Evolutionary conservation across 2,329 filamentous ascomycete genomes (phyloP).

Genomic region (Xenoacremonium recifei): DNA sequence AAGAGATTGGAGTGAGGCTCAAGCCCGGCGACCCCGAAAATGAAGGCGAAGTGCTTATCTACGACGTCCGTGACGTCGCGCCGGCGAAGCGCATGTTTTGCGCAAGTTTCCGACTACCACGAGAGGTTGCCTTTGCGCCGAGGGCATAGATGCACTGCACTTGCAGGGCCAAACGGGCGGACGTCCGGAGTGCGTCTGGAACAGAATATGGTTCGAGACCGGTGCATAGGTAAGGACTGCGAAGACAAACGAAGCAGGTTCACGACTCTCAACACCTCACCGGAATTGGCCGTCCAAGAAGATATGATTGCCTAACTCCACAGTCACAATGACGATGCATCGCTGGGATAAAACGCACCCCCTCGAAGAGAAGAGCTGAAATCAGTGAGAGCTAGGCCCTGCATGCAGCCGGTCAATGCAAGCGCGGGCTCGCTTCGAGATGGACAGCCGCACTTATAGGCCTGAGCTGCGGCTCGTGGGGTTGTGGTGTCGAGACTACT

Average conservation of each 20-base stretch:
- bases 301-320: constrained; percentile 1
- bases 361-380: not conserved
- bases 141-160: constrained; percentile 22
- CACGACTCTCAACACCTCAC: constrained; percentile 3
- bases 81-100: constrained; percentile 97
- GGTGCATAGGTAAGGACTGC: too few relatives aligned
- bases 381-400: constrained; percentile 10
- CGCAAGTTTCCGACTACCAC: constrained; percentile 83
- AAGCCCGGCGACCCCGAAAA: constrained; percentile 44
- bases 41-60: constrained; percentile 53
- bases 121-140: constrained; percentile 73
- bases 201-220: constrained; percentile 3
- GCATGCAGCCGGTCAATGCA: constrained; percentile 26
- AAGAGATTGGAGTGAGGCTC: constrained; percentile 40
- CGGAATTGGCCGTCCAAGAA: constrained; percentile 4
- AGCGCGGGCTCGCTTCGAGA: constrained; percentile 13
- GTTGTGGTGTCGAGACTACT: too few relatives aligned
- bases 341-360: not conserved
- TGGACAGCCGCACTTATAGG: too few relatives aligned
- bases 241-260: constrained; percentile 1
- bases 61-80: constrained; percentile 81
- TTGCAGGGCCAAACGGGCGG: constrained; percentile 13
- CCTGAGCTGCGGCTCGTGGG: too few relatives aligned
- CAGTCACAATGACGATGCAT: not conserved
- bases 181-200: constrained; percentile 11